Percentiles rank a stretch among this genome's conserved stretches.
These are phyloP conservation scores for Neoboletus subvelutipes DNA, from an alignment of 768 basidiomycete species.

Conservation along the genomic window DNA sequence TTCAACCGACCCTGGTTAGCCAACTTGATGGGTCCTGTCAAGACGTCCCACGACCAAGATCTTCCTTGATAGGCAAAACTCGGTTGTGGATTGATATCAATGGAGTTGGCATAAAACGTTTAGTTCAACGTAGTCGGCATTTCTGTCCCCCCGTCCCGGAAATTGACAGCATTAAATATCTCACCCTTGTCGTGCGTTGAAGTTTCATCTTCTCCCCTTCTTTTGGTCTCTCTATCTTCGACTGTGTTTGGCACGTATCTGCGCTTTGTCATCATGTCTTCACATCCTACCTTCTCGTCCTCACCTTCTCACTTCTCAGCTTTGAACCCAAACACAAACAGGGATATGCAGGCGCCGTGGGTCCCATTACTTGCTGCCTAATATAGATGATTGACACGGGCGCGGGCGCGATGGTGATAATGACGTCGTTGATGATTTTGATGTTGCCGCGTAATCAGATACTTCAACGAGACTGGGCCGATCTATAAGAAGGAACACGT, in stretches of 20 bases:
- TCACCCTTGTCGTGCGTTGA: neutral
- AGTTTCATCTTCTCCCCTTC: neutral
- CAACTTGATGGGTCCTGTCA: neutral
- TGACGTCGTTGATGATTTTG: neutral
- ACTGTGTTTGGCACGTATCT: neutral
- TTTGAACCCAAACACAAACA: neutral
- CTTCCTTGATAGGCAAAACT: neutral
- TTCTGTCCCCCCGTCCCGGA: neutral
- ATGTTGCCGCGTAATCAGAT: neutral
- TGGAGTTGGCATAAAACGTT: too few relatives aligned
- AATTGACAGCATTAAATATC: neutral
- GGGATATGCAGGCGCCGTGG: neutral
- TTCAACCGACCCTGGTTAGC: neutral
- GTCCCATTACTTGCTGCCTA: neutral
- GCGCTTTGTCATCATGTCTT: neutral
- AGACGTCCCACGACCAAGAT: neutral
- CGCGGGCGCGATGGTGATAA: neutral
- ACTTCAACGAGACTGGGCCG: slow-evolving; percentile 10
- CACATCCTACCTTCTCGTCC: neutral
- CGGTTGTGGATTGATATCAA: neutral
- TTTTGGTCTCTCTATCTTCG: neutral
- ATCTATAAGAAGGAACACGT: slow-evolving; percentile 1
- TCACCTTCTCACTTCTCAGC: neutral
- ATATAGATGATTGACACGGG: neutral
- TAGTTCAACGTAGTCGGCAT: neutral